Evolutionary conservation across 495 filamentous ascomycete genomes (phyloP).

Genomic region (Endocarpon pusillum): DNA sequence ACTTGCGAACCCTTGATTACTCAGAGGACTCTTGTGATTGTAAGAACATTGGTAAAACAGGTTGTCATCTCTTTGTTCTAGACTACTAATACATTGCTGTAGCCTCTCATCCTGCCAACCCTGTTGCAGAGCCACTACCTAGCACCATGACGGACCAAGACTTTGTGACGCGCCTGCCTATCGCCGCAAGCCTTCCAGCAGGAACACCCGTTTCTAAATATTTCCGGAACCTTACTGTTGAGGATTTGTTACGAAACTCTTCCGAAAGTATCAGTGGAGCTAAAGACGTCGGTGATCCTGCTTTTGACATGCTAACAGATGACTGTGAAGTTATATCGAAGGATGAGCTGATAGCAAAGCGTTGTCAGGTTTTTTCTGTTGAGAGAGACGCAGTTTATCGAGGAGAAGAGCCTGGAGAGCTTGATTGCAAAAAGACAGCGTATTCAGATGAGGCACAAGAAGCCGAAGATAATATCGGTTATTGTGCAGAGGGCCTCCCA

Average conservation of each 20-base stretch:
- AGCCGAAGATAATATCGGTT: too few species aligned
- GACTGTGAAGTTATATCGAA: slow-evolving; percentile 2
- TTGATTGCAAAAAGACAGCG: too few species aligned
- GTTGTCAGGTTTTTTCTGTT: slow-evolving; percentile 1
- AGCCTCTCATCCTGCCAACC: slow-evolving; percentile 1
- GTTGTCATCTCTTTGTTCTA: neutral
- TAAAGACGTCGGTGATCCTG: slow-evolving; percentile 7
- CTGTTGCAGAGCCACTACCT: slow-evolving; percentile 4
- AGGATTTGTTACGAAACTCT: slow-evolving; percentile 4
- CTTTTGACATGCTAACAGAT: slow-evolving; percentile 15
- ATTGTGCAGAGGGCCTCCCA: too few species aligned
- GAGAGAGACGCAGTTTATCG: too few species aligned
- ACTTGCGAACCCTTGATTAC: neutral
- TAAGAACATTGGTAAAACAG: slow-evolving; percentile 1
- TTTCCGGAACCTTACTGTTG: slow-evolving; percentile 4
- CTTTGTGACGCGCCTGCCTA: neutral
- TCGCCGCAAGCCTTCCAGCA: neutral
- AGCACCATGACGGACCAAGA: slow-evolving; percentile 2
- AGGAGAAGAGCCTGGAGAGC: too few species aligned
- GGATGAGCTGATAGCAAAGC: slow-evolving; percentile 1
- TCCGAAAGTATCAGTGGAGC: slow-evolving; percentile 10
- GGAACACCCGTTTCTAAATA: slow-evolving; percentile 5
- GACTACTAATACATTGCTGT: neutral
- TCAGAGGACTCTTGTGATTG: too few species aligned
- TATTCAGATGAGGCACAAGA: too few species aligned